phyloP scores from a whole-genome alignment of 169 alveolate genomes.

The Plasmodium ovale region DNA sequence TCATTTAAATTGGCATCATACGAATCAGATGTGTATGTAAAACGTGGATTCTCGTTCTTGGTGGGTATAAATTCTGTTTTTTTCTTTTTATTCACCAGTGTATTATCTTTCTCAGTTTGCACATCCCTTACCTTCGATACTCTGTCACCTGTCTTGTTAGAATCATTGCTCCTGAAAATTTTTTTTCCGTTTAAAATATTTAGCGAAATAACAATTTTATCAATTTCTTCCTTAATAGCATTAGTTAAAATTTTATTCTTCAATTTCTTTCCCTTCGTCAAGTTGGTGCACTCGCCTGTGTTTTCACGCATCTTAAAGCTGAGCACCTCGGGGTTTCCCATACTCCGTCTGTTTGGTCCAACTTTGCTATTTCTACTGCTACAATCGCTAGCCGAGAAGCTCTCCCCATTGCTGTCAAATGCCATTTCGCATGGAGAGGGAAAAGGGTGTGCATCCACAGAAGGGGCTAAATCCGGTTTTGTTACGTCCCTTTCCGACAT shows the following conservation, averaged over 20 bases:
- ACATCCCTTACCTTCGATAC: background rate
- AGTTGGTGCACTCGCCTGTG: conserved; percentile 1
- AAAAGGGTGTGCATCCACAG: background rate
- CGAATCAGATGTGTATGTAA: background rate
- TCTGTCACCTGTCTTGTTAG: background rate
- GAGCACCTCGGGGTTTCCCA: background rate
- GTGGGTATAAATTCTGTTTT: background rate
- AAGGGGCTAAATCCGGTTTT: background rate
- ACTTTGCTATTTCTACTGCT: background rate
- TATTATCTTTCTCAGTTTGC: background rate
- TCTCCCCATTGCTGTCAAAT: background rate
- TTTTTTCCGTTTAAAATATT: conserved; percentile 22
- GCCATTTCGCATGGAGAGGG: no score
- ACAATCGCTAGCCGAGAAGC: background rate
- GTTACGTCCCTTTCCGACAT: background rate
- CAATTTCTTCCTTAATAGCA: conserved; percentile 64
- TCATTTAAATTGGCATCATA: background rate
- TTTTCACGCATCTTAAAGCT: background rate
- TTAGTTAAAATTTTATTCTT: conserved; percentile 28
- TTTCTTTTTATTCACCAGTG: background rate
- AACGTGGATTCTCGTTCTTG: background rate
- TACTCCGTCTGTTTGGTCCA: background rate
- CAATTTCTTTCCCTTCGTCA: conserved; percentile 14
- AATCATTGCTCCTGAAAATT: background rate
- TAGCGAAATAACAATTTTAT: conserved; percentile 40